Conservation (phyloP, 1,139 yeast genomes). For the Kodamaea arcana region DNA sequence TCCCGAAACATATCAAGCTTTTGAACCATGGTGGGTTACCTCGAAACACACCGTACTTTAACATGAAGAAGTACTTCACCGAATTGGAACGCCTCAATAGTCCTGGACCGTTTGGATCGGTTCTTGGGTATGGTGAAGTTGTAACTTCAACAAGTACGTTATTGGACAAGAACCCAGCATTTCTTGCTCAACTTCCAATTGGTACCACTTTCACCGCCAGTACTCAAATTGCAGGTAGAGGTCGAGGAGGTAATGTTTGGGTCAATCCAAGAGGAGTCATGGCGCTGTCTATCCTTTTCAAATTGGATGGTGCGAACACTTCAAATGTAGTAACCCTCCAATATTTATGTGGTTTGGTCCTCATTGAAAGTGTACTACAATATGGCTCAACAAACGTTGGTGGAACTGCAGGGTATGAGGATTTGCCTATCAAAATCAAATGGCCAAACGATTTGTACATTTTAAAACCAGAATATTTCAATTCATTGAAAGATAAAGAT, state of each 20-base stretch:
- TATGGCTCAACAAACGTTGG: conserved; percentile 48
- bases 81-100: conserved; percentile 32
- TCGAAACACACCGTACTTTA: conserved; percentile 69
- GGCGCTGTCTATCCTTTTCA: conserved; percentile 72
- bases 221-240: conserved; percentile 85
- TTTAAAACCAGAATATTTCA: conserved; percentile 56
- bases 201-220: conserved; percentile 76
- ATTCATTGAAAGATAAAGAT: conserved; percentile 24
- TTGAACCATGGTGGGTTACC: conserved; percentile 43
- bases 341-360: conserved; percentile 78
- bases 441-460: conserved; percentile 97
- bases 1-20: conserved; percentile 49
- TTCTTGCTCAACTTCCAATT: conserved; percentile 59
- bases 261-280: conserved; percentile 89
- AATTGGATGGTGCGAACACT: conserved; percentile 40
- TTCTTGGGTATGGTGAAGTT: conserved; percentile 77
- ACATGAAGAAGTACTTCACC: conserved; percentile 53
- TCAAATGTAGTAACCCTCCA: conserved; percentile 71
- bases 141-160: conserved; percentile 83
- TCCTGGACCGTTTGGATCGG: conserved; percentile 47
- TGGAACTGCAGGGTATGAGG: conserved; percentile 56
- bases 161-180: conserved; percentile 64
- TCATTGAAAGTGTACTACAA: conserved; percentile 68
- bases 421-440: conserved; percentile 75
- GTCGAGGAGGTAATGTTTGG: conserved; percentile 95